A percentile compares a stretch with the other conserved stretches of the same genome.
phyloP scores from a whole-genome alignment of 2,329 filamentous ascomycete genomes.

The Ploettnerulaceae sp. region DNA sequence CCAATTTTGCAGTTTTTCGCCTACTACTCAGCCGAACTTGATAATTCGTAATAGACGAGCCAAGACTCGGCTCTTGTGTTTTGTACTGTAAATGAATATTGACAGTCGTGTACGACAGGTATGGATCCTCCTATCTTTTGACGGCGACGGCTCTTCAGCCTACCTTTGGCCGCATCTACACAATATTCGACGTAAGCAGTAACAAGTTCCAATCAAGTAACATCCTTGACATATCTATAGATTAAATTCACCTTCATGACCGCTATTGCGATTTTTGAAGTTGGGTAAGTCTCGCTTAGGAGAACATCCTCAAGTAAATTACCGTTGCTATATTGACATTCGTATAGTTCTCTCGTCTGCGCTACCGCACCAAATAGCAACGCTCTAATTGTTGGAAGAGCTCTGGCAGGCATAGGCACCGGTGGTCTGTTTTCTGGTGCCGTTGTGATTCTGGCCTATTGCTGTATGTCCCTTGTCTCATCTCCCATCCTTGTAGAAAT shows the following conservation, averaged over 20 bases:
- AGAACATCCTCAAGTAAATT: conserved; percentile 11
- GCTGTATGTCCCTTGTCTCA: conserved; percentile 23
- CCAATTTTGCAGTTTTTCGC: background rate
- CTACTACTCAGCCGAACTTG: too few species aligned
- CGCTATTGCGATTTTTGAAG: conserved; percentile 33
- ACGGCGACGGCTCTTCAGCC: conserved; percentile 33
- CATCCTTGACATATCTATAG: conserved; percentile 2
- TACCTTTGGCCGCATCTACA: conserved; percentile 32
- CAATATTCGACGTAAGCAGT: conserved; percentile 26
- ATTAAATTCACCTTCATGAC: conserved; percentile 31
- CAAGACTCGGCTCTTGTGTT: too few species aligned
- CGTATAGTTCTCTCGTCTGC: conserved; percentile 35
- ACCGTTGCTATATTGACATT: too few species aligned
- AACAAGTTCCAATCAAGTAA: background rate
- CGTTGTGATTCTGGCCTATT: conserved; percentile 32
- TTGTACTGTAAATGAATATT: background rate
- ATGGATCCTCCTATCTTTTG: conserved; percentile 35
- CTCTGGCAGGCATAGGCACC: conserved; percentile 32
- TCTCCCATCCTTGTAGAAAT: too few species aligned
- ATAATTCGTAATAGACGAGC: too few species aligned
- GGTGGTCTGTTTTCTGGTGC: conserved; percentile 33
- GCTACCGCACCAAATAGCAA: conserved; percentile 32
- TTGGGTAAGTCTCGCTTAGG: conserved; percentile 23
- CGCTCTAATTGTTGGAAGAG: conserved; percentile 35
- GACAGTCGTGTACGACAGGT: conserved; percentile 19